A percentile compares a stretch with the other conserved stretches of the same genome.
phyloP scores from a whole-genome alignment of 2,329 filamentous ascomycete species.

The Clonostachys sp. region DNA sequence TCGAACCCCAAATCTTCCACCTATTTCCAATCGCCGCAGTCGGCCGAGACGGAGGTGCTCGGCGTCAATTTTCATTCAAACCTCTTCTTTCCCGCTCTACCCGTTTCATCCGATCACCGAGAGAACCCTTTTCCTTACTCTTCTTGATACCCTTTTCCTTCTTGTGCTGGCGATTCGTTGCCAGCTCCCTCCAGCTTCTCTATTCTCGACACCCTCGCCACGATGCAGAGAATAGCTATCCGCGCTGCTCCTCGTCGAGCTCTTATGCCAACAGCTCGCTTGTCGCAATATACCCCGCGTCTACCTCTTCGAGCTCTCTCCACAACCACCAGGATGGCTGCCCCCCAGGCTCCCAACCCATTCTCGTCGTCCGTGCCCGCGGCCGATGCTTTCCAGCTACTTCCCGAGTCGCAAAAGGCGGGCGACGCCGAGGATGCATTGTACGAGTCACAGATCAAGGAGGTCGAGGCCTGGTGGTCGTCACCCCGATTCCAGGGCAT shows the following conservation, averaged over 20 bases:
- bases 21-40: not conserved
- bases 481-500: constrained; percentile 82
- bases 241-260: constrained; percentile 18
- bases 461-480: constrained; percentile 89
- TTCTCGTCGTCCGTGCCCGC: constrained; percentile 27
- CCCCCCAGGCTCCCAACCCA: constrained; percentile 14
- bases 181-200: not conserved
- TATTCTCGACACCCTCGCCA: constrained; percentile 5
- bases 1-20: no score
- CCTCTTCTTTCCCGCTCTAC: not conserved
- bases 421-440: constrained; percentile 79
- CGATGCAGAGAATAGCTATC: constrained; percentile 25
- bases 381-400: constrained; percentile 80
- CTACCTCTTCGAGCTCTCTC: constrained; percentile 18
- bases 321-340: constrained; percentile 19
- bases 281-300: not conserved
- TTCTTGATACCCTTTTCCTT: not conserved
- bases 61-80: not conserved
- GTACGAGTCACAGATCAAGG: constrained; percentile 76
- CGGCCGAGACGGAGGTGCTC: constrained; percentile 7
- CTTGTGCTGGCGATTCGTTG: not conserved
- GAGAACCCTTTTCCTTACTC: not conserved
- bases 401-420: constrained; percentile 72
- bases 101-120: no score
- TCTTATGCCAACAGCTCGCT: constrained; percentile 8